Evolutionary conservation across 2,329 filamentous ascomycete genomes (phyloP).

Genomic region (Aspergillus ochraceus): DNA sequence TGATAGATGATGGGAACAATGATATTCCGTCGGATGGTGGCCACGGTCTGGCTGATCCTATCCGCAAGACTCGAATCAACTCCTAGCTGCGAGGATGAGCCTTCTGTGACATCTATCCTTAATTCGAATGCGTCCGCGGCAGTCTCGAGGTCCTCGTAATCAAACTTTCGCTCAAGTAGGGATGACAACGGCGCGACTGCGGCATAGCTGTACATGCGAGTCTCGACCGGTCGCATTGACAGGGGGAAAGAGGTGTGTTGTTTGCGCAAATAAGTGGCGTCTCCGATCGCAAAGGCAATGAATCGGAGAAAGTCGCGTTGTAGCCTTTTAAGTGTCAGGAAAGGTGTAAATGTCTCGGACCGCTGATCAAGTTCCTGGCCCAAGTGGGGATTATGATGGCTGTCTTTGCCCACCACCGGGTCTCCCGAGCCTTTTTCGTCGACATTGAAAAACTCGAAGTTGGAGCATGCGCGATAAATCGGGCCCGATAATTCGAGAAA

Average conservation of each 20-base stretch:
- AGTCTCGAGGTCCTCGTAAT: slow-evolving; percentile 66
- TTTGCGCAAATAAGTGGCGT: slow-evolving; percentile 29
- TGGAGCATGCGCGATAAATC: slow-evolving; percentile 66
- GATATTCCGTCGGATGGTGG: slow-evolving; percentile 62
- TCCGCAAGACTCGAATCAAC: slow-evolving; percentile 42
- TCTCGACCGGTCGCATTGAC: slow-evolving; percentile 60
- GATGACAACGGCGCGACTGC: slow-evolving; percentile 61
- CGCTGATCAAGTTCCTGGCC: slow-evolving; percentile 36
- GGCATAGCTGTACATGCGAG: slow-evolving; percentile 66
- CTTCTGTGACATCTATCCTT: slow-evolving; percentile 46
- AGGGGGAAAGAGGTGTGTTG: slow-evolving; percentile 58
- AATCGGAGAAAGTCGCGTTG: slow-evolving; percentile 71
- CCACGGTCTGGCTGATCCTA: slow-evolving; percentile 59
- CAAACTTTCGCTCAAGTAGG: slow-evolving; percentile 54
- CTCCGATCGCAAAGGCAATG: slow-evolving; percentile 58
- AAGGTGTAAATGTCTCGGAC: slow-evolving; percentile 53
- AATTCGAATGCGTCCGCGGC: slow-evolving; percentile 68
- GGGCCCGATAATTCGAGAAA: slow-evolving; percentile 53
- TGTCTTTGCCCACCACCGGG: slow-evolving; percentile 19
- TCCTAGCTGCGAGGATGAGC: slow-evolving; percentile 28
- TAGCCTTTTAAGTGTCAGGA: slow-evolving; percentile 66
- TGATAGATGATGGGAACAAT: slow-evolving; percentile 61
- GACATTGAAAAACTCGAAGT: slow-evolving; percentile 75
- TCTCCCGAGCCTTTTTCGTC: slow-evolving; percentile 53
- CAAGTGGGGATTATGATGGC: slow-evolving; percentile 26